Evolutionary conservation across 495 filamentous ascomycete genomes (phyloP).

Genomic region (Patellaria atrata): DNA sequence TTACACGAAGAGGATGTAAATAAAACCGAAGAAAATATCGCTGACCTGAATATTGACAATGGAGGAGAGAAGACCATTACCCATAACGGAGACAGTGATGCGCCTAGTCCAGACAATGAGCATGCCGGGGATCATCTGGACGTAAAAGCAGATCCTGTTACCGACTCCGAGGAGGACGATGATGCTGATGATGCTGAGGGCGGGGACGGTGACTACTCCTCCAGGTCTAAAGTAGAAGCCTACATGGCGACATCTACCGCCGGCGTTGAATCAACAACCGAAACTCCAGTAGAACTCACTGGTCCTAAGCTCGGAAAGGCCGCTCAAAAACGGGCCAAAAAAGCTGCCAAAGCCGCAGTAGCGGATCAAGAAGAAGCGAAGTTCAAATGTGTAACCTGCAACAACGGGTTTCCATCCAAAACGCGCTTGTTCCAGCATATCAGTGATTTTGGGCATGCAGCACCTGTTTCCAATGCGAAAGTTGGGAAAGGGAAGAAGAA

Average conservation of each 20-base stretch:
- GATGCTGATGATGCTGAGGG: constrained; percentile 5
- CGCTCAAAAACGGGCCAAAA: constrained; percentile 75
- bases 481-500: constrained; percentile 5
- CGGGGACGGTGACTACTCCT: constrained; percentile 23
- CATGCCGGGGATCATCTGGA: neutral
- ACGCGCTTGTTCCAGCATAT: constrained; percentile 64
- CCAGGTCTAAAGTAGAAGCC: constrained; percentile 19
- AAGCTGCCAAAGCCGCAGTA: constrained; percentile 45
- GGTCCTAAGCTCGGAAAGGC: constrained; percentile 66
- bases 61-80: constrained; percentile 17
- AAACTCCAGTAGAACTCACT: constrained; percentile 2
- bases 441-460: constrained; percentile 46
- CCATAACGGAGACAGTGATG: constrained; percentile 4
- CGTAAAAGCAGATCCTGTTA: constrained; percentile 1
- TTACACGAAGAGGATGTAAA: neutral
- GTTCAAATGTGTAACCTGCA: constrained; percentile 47
- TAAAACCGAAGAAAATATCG: neutral
- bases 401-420: constrained; percentile 46
- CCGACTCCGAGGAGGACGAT: constrained; percentile 3
- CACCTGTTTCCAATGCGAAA: constrained; percentile 28
- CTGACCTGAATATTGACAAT: neutral
- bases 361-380: constrained; percentile 25
- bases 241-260: constrained; percentile 14
- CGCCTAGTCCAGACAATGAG: neutral
- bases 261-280: neutral